Evolutionary conservation across 2,329 filamentous ascomycete genomes (phyloP), one percentile per base, ranked within the genome.

Genomic region (Volutella citrinella): DNA sequence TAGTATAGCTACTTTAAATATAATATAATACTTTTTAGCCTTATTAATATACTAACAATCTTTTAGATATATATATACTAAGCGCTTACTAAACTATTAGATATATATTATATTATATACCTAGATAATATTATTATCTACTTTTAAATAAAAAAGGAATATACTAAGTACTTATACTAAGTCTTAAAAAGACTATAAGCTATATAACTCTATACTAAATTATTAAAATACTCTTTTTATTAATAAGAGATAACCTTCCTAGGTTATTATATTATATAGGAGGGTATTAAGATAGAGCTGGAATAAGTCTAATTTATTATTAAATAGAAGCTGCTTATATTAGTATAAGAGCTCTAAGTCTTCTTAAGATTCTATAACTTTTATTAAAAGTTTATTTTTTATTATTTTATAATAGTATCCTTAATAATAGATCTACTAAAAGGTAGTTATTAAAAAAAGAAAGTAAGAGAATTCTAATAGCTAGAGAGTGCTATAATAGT

Each of bases 1-100:
- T 25, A 48, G 17, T 64, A 55, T 38, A 45, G 55, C 21, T 36
- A 46, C 5, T 66, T 45, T 38, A 33, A 68, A 39, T 66, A 53
- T 22, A 25, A 52, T 21, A 49, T 67, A 8, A 54, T 58, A 39
- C 42, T 27, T 8, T 58, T 60, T 39, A 42, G 31, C 13, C 25
- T 59, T 29, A 48, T 28, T 27, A 56, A 56, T 24, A 32, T 20
- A 3, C 31, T 27, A 20, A 30, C 27, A 5, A 40, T 22, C 10
- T 52, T 50, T 20, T 34, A 49, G 28, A 10, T 21, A 10, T 38
- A 41, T 9, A 22, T 22, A 12, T 9, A 22, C 12, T 9, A 22
- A 9, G 12, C 12, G 12, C 20, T 22, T 9, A 9, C 8, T 8
- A 22, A 22, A 22, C 12, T 9, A 9, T 12, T 22, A 22, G 20